Evolutionary conservation across 2,329 filamentous ascomycete species (phyloP).

Genomic region (Fusarium solani-melongenae): DNA sequence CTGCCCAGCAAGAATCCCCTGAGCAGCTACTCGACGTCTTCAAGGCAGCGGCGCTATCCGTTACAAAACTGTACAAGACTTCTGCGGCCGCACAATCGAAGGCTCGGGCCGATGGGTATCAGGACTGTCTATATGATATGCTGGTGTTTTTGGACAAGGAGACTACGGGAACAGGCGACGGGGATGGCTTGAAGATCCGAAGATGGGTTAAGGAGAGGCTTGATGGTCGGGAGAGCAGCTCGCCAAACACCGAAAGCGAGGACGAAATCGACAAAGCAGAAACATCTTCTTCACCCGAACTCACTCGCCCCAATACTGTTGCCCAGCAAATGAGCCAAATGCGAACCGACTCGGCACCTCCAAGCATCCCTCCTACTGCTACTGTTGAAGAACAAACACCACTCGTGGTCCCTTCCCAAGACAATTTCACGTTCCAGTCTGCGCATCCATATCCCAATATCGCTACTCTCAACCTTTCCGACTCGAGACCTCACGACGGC

Average conservation of each 20-base stretch:
- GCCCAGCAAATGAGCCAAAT: slow-evolving; percentile 47
- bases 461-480: slow-evolving; percentile 69
- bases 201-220: slow-evolving; percentile 76
- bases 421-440: slow-evolving; percentile 77
- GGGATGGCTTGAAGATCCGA: slow-evolving; percentile 75
- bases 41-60: slow-evolving; percentile 89
- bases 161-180: slow-evolving; percentile 80
- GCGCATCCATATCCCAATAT: slow-evolving; percentile 70
- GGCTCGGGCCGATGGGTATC: slow-evolving; percentile 84
- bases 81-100: slow-evolving; percentile 82
- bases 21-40: slow-evolving; percentile 87
- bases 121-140: slow-evolving; percentile 92
- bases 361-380: slow-evolving; percentile 40
- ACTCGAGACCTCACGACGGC: slow-evolving; percentile 57
- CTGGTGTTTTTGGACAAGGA: slow-evolving; percentile 86
- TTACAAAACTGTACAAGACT: slow-evolving; percentile 96
- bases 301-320: slow-evolving; percentile 60
- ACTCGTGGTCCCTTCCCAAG: slow-evolving; percentile 65
- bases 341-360: slow-evolving; percentile 41
- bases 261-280: slow-evolving; percentile 76
- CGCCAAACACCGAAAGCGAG: slow-evolving; percentile 71
- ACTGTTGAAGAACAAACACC: slow-evolving; percentile 48
- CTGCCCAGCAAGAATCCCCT: slow-evolving; percentile 54
- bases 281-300: slow-evolving; percentile 67
- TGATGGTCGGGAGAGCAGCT: slow-evolving; percentile 68